These are phyloP conservation scores for Fagopyrum esculentum DNA, from an alignment of 148 eudicot species.

Conservation along the genomic window DNA sequence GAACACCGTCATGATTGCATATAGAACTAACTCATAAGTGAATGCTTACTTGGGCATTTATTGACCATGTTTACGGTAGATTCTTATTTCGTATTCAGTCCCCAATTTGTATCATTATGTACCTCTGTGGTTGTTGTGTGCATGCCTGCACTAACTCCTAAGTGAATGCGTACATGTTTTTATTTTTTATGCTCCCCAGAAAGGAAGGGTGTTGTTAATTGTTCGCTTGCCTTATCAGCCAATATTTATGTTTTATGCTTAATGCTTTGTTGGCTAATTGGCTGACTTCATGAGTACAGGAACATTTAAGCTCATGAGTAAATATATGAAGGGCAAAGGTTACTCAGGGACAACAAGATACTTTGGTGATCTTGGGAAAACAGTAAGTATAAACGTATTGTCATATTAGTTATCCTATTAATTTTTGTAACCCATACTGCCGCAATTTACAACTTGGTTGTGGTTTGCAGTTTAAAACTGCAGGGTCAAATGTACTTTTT, in stretches of 20 bases:
- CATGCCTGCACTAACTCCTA: background rate
- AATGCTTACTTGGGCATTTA: background rate
- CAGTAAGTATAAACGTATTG: constrained; percentile 41
- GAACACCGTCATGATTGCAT: background rate
- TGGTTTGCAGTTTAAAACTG: constrained; percentile 61
- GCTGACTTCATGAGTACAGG: constrained; percentile 38
- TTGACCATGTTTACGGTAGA: background rate
- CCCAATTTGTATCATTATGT: background rate
- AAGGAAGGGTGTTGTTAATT: background rate
- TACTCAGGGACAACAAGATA: constrained; percentile 89
- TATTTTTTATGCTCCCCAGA: background rate
- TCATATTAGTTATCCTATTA: background rate
- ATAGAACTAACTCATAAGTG: background rate
- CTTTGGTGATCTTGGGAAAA: constrained; percentile 92
- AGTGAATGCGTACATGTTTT: background rate
- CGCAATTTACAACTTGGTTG: constrained; percentile 9
- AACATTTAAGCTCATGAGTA: constrained; percentile 86
- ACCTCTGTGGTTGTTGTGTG: background rate
- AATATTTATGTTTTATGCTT: background rate
- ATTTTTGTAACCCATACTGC: constrained; percentile 5
- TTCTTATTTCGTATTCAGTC: background rate
- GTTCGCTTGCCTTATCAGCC: background rate
- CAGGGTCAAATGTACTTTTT: constrained; percentile 86
- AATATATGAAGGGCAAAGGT: constrained; percentile 69
- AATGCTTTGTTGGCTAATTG: constrained; percentile 15